Evolutionary conservation across 2,329 filamentous ascomycete species (phyloP), one percentile per base, ranked within the genome.

Genomic region (Cytospora chrysosperma): DNA sequence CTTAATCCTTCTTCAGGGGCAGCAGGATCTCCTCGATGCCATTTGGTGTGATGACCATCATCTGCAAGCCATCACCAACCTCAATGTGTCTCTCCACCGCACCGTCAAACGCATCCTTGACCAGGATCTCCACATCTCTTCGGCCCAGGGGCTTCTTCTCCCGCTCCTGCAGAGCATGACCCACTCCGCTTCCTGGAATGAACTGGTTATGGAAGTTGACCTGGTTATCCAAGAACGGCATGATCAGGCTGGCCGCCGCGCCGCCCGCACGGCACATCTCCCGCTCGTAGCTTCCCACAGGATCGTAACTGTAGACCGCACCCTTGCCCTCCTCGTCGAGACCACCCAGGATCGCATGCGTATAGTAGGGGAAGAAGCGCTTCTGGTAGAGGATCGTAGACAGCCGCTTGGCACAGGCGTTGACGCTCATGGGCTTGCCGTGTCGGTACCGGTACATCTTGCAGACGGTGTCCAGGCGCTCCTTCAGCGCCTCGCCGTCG

Each of bases 171-270:
- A 97, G 80, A 60, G 88, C 89, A 77, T 97, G 91, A 51, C 94
- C 94, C 65, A 86, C 85, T 63, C 92, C 93, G 71, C 91, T 94
- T 54, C 89, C 91, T 13, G 94, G 93, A 62, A 95, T 84, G 75
- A 97, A 96, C 82, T 97, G 94, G 77, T 99, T 99, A 86, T 97
- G 99, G 84, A 94, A 94, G 81, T 98, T 98, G 82, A 99, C 95
- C 80, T 99, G 96, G 77, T 99, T 99, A 78, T 99, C 95, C 73
- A 99, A 80, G 84, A 99, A 99, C 1, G 95, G 95, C 91, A 97
- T 99, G 79, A 99, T 99, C 77, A 99, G 81, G 73, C 91, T 95
- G 60, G 92, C 90, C 24, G 93, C 93, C 17, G 95, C 93, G 71
- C 95, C 95, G 50, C 92, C 95, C 40, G 95, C 93, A 69, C 94